Conservation (phyloP, 1,284 basidiomycete species). For the Ustilago nuda region DNA sequence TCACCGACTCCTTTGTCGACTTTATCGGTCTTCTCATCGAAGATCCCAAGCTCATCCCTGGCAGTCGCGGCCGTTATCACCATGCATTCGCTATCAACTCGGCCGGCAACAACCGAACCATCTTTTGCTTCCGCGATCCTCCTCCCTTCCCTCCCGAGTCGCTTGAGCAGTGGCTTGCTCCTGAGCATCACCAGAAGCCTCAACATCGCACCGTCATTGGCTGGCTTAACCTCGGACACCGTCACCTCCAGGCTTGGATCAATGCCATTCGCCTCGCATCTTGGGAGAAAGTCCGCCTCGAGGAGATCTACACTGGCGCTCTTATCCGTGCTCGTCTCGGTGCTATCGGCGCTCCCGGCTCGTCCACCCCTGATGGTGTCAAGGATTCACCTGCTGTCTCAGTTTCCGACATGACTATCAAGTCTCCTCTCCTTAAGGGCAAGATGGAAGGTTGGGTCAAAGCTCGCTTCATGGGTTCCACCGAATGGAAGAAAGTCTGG, state of each 20-base stretch:
- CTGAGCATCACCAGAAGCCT: conserved; percentile 54
- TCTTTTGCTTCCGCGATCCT: conserved; percentile 75
- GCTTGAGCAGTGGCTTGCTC: conserved; percentile 56
- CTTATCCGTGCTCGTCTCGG: conserved; percentile 74
- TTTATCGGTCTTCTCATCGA: conserved; percentile 73
- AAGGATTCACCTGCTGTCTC: conserved; percentile 35
- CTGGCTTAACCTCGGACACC: conserved; percentile 62
- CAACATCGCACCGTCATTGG: conserved; percentile 64
- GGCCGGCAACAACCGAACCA: conserved; percentile 87
- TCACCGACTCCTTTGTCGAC: conserved; percentile 79
- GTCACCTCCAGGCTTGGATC: conserved; percentile 76
- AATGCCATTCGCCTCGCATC: conserved; percentile 88
- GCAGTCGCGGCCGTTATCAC: conserved; percentile 74
- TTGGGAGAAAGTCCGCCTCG: conserved; percentile 94
- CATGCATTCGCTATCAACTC: conserved; percentile 90
- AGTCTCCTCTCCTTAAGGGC: conserved; percentile 72
- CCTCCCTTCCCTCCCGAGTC: conserved; percentile 59
- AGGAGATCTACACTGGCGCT: conserved; percentile 98
- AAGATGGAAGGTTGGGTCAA: conserved; percentile 92
- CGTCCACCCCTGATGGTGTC: conserved; percentile 15
- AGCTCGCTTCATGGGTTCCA: conserved; percentile 90
- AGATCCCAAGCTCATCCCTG: conserved; percentile 71
- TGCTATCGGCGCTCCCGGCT: conserved; percentile 61
- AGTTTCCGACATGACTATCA: conserved; percentile 45
- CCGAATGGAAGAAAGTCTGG: conserved; percentile 95